These are phyloP conservation scores for Alternaria sp. DNA, from an alignment of 2,329 filamentous ascomycete genomes.

Conservation along the genomic window DNA sequence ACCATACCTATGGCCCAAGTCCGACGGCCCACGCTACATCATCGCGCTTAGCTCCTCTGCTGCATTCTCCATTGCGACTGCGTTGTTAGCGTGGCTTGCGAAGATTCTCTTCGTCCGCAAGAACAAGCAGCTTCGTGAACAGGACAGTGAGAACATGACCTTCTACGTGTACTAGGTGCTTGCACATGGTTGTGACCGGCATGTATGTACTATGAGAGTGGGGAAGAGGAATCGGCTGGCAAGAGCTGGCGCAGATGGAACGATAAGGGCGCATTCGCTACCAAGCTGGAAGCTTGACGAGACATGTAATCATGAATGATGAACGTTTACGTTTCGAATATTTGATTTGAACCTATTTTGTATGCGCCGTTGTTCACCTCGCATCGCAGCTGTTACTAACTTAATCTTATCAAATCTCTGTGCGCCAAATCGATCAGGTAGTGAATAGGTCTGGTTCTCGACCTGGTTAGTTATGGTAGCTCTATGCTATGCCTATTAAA, in stretches of 20 bases:
- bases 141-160: slow-evolving; percentile 34
- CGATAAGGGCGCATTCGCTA: background rate
- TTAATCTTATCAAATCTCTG: too few relatives aligned
- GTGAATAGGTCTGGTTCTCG: too few relatives aligned
- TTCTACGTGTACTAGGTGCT: slow-evolving; percentile 45
- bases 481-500: too few relatives aligned
- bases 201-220: too few relatives aligned
- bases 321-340: background rate
- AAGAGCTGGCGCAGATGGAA: slow-evolving; percentile 4
- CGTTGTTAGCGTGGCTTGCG: slow-evolving; percentile 42
- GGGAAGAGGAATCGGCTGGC: background rate
- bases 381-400: too few relatives aligned
- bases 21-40: slow-evolving; percentile 41
- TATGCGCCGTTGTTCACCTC: too few relatives aligned
- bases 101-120: slow-evolving; percentile 43
- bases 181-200: background rate
- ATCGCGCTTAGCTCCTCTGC: slow-evolving; percentile 46
- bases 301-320: background rate
- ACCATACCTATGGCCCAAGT: slow-evolving; percentile 48
- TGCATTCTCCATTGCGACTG: slow-evolving; percentile 45
- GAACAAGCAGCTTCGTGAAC: slow-evolving; percentile 46
- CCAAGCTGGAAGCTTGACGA: background rate
- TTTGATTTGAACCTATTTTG: too few relatives aligned
- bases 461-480: too few relatives aligned
- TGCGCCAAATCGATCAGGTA: too few relatives aligned